These are phyloP conservation scores for Thyridium curvatum DNA, from an alignment of 2,329 filamentous ascomycete species.

Conservation along the genomic window DNA sequence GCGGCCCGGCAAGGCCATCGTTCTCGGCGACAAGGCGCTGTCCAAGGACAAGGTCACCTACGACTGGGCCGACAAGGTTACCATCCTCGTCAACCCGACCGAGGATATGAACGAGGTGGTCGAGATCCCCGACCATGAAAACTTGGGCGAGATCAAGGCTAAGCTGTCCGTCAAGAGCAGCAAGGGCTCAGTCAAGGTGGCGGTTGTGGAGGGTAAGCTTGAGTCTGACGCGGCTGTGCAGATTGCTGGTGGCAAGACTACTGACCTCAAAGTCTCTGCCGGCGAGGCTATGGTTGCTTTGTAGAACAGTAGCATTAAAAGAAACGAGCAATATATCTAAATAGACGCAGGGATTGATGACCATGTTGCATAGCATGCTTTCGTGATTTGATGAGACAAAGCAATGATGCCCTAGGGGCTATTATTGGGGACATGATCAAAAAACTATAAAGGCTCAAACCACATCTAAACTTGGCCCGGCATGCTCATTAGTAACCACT, in stretches of 20 bases:
- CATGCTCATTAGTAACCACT: no score
- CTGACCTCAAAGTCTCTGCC: not conserved
- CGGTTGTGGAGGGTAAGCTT: not conserved
- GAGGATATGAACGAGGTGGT: constrained; percentile 2
- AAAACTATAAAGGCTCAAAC: no score
- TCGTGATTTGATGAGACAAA: no score
- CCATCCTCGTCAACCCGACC: constrained; percentile 1
- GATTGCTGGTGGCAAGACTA: constrained; percentile 1
- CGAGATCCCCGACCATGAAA: constrained; percentile 1
- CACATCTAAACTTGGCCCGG: no score
- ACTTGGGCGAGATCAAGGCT: not conserved
- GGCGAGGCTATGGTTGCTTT: not conserved
- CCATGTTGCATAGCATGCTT: no score
- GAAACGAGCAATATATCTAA: no score
- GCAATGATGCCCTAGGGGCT: no score
- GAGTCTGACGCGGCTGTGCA: constrained; percentile 1
- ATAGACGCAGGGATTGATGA: no score
- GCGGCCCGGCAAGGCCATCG: constrained; percentile 1
- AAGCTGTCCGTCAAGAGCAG: constrained; percentile 2
- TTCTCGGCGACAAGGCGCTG: not conserved
- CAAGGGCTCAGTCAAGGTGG: not conserved
- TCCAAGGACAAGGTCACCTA: constrained; percentile 3
- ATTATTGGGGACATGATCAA: no score
- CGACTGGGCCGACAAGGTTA: constrained; percentile 2
- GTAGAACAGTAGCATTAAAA: not conserved